Conservation (phyloP, 805 yeast species). For the Starmerella khaoyaiensis region DNA sequence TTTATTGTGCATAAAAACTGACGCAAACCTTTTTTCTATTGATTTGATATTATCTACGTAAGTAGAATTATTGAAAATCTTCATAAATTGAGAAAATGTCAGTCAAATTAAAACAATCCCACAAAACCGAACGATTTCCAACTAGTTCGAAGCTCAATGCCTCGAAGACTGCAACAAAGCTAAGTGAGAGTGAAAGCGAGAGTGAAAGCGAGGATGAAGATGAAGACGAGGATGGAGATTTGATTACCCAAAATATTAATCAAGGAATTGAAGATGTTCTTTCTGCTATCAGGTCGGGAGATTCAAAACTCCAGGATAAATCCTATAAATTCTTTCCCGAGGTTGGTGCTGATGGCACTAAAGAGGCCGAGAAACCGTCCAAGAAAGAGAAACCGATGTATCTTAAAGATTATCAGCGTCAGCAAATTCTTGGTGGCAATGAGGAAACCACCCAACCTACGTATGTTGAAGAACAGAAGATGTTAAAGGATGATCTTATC, state of each 20-base stretch:
- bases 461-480: slow-evolving; percentile 59
- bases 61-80: too few species aligned
- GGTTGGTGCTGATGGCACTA: slow-evolving; percentile 34
- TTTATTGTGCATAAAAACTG: too few species aligned
- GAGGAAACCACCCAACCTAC: slow-evolving; percentile 37
- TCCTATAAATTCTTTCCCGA: slow-evolving; percentile 61
- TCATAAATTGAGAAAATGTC: neutral
- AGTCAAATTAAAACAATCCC: neutral
- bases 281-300: slow-evolving; percentile 58
- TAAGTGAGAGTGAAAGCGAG: slow-evolving; percentile 30
- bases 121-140: neutral
- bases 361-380: slow-evolving; percentile 3
- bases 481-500: slow-evolving; percentile 60
- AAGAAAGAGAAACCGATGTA: slow-evolving; percentile 56
- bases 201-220: slow-evolving; percentile 43
- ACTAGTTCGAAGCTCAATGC: neutral
- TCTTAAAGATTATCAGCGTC: slow-evolving; percentile 85
- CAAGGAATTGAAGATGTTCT: slow-evolving; percentile 62
- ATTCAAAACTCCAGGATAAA: slow-evolving; percentile 46
- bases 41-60: too few species aligned
- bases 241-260: slow-evolving; percentile 77
- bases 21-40: too few species aligned
- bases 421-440: slow-evolving; percentile 59
- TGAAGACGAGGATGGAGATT: slow-evolving; percentile 85
- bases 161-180: slow-evolving; percentile 15